A percentile compares a stretch with the other conserved stretches of the same genome.
Evolutionary conservation across 805 yeast species (phyloP).

Genomic region (Kodamaea hsintzibuensis): DNA sequence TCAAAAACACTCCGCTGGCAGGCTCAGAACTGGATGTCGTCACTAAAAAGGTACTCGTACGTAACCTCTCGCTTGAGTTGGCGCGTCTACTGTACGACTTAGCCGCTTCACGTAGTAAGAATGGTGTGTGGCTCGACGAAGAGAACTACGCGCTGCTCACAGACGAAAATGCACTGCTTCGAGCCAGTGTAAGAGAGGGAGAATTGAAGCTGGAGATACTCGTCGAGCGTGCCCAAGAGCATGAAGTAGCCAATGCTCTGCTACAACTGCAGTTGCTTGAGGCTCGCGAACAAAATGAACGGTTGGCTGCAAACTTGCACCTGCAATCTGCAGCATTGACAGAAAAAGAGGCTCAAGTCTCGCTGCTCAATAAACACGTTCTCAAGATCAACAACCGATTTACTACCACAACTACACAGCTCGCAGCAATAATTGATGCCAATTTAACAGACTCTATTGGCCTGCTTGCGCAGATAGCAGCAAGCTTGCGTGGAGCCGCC

Average conservation of each 20-base stretch:
- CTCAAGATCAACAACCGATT: conserved; percentile 13
- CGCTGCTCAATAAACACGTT: conserved; percentile 10
- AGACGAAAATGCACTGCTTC: conserved; percentile 29
- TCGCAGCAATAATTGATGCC: conserved; percentile 13
- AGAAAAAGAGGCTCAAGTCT: conserved; percentile 8
- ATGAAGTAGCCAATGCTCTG: not conserved
- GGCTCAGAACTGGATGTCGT: conserved; percentile 43
- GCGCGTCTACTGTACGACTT: conserved; percentile 59
- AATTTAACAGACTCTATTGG: conserved; percentile 13
- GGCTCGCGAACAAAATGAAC: not conserved
- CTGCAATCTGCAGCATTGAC: not conserved
- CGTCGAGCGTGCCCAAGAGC: not conserved
- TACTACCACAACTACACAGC: conserved; percentile 12
- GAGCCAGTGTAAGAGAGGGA: conserved; percentile 22
- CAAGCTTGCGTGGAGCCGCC: not conserved
- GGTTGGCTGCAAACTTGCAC: not conserved
- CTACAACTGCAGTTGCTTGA: not conserved
- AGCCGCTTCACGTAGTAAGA: conserved; percentile 59
- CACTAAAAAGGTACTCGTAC: conserved; percentile 53
- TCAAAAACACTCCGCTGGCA: conserved; percentile 59
- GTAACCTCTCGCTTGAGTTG: conserved; percentile 56
- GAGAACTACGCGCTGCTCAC: conserved; percentile 45
- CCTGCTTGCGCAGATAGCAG: conserved; percentile 4
- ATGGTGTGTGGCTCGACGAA: conserved; percentile 65
- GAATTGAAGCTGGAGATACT: conserved; percentile 20